Evolutionary conservation across 2,329 filamentous ascomycete genomes (phyloP), one percentile per base, ranked within the genome.

Genomic region (Eutypa lata): DNA sequence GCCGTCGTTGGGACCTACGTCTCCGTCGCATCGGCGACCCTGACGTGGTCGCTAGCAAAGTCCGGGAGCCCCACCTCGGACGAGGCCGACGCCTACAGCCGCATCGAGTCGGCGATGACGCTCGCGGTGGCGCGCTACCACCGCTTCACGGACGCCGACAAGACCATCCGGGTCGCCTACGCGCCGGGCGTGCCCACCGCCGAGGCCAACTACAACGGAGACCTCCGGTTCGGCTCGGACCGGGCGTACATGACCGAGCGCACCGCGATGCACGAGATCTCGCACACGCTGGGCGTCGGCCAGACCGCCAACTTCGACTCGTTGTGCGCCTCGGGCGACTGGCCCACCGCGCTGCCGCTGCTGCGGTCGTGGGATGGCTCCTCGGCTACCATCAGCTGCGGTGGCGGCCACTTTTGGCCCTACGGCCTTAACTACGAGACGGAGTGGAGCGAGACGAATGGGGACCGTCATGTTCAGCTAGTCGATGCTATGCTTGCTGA

Each of bases 231-330:
- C 61, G 75, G 75, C 5, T 65, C 68, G 13, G 68, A 76, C 67
- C 61, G 75, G 8, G 56, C 70, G 0, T 78, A 75, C 67, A 78
- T 78, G 76, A 77, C 62, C 47, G 73, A 78, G 62, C 74, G 76
- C 14, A 77, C 74, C 3, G 75, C 76, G 5, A 66, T 78, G 60
- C 76, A 78, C 58, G 76, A 78, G 65, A 76, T 76, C 43, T 57
- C 74, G 2, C 76, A 78, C 60, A 77, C 75, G 1, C 69, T 78
- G 5, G 76, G 76, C 3, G 66, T 78, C n/a, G 76, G 76, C 0
- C 72, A 73, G 65, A 76, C 73, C 3, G 56, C 61, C 7, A 68
- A 67, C 8, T 78, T 77, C 55, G 59, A 74, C 52, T 48, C 54
- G 13, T 58, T 61, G 33, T 78, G 76, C 59, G 65, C 68, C 1